phyloP scores from a whole-genome alignment of 805 yeast species.

The Komagataella pseudopastoris region DNA sequence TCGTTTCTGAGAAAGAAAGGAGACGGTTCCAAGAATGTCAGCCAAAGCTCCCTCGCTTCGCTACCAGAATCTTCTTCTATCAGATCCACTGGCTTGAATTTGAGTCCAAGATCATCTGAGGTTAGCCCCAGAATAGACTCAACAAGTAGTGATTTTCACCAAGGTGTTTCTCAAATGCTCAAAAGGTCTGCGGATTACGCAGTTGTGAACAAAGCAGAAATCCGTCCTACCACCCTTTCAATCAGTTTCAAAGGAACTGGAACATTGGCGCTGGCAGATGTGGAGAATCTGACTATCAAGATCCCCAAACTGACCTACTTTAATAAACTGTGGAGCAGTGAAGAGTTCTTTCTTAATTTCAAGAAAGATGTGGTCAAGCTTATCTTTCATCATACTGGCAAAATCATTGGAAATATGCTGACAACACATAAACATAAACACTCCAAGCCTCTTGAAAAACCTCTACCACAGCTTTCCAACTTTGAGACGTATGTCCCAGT shows the following conservation, averaged over 20 bases:
- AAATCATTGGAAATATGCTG: conserved; percentile 66
- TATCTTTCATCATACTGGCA: conserved; percentile 55
- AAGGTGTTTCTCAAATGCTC: conserved; percentile 44
- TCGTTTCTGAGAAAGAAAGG: not conserved
- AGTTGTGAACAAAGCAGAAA: conserved; percentile 47
- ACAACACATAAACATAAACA: not conserved
- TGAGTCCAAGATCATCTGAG: not conserved
- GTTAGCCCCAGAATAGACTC: not conserved
- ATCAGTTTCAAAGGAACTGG: conserved; percentile 74
- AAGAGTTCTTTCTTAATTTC: conserved; percentile 50
- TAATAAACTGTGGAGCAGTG: conserved; percentile 58
- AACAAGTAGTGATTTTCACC: not conserved
- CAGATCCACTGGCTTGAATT: not conserved
- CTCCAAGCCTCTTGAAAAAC: not conserved
- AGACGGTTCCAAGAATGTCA: not conserved
- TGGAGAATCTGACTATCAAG: conserved; percentile 54
- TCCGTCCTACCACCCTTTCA: conserved; percentile 38
- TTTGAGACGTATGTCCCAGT: not conserved
- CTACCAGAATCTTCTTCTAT: not conserved
- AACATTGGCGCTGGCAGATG: conserved; percentile 54
- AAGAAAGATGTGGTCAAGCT: conserved; percentile 51
- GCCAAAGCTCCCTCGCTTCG: not conserved
- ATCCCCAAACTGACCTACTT: conserved; percentile 48
- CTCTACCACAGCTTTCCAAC: not conserved
- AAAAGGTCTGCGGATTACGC: conserved; percentile 60